Evolutionary conservation across 179 eudicot species (phyloP).

Genomic region (Carnegiea gigantea): DNA sequence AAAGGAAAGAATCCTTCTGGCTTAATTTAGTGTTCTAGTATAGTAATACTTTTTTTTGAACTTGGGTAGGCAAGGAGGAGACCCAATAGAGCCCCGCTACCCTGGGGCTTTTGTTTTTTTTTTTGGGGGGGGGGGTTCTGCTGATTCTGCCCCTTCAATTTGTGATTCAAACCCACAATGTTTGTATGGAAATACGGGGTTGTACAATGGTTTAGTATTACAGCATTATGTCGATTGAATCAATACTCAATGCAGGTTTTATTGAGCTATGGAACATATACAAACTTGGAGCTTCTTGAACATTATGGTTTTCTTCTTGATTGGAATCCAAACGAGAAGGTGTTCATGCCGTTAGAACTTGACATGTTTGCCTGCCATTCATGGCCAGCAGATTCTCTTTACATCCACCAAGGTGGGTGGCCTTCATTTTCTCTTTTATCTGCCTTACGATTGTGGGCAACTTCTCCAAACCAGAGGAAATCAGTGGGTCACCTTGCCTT

Average conservation of each 20-base stretch:
- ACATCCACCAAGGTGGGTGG: constrained; percentile 62
- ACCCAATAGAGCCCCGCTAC: not conserved
- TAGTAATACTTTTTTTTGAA: no score
- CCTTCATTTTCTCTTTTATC: constrained; percentile 79
- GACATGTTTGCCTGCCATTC: constrained; percentile 56
- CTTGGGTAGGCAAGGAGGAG: no score
- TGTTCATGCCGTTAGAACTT: constrained; percentile 56
- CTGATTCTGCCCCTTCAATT: no score
- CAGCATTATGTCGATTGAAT: not conserved
- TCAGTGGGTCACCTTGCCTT: constrained; percentile 51
- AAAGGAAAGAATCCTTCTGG: not conserved
- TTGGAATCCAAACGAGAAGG: constrained; percentile 81
- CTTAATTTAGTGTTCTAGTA: no score
- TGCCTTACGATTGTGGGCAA: constrained; percentile 70
- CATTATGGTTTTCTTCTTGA: constrained; percentile 86
- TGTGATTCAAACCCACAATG: no score
- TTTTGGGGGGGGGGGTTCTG: not conserved
- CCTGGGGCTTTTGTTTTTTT: not conserved
- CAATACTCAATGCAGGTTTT: constrained; percentile 55
- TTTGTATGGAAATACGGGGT: no score
- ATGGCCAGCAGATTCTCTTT: constrained; percentile 73
- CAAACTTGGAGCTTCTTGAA: constrained; percentile 97
- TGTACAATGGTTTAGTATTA: not conserved
- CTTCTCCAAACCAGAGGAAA: constrained; percentile 61
- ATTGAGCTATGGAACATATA: constrained; percentile 90